These are phyloP conservation scores for Agrostemma githago DNA, from an alignment of 148 eudicot species.

Conservation along the genomic window DNA sequence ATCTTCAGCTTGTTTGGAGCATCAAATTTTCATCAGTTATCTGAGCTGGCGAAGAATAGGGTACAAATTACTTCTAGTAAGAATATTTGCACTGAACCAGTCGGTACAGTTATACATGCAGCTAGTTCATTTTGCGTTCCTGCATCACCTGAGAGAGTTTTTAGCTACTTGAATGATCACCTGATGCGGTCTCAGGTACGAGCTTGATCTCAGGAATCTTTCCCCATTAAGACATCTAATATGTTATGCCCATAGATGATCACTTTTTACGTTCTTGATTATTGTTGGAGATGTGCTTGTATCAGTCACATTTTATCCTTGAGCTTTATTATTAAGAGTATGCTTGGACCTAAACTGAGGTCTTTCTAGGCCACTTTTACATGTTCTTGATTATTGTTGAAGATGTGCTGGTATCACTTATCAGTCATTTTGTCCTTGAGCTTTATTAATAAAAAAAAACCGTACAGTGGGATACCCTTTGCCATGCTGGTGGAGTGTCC, in stretches of 20 bases:
- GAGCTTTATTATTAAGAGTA: neutral
- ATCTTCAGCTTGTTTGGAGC: slow-evolving; percentile 23
- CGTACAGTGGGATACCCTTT: slow-evolving; percentile 48
- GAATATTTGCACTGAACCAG: slow-evolving; percentile 26
- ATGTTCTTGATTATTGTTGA: neutral
- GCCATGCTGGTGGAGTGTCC: slow-evolving; percentile 28
- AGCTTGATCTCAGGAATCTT: neutral
- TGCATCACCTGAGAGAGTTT: slow-evolving; percentile 30
- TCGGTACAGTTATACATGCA: slow-evolving; percentile 33
- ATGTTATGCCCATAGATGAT: neutral
- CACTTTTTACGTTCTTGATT: neutral
- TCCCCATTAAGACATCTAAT: neutral
- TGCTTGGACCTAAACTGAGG: neutral
- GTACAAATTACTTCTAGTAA: slow-evolving; percentile 27
- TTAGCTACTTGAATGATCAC: slow-evolving; percentile 39
- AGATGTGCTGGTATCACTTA: neutral
- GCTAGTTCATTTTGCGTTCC: slow-evolving; percentile 52
- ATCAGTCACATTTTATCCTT: neutral
- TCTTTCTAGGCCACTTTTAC: neutral
- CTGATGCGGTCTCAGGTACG: slow-evolving; percentile 39
- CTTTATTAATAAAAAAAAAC: neutral
- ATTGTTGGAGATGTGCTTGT: neutral
- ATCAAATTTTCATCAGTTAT: slow-evolving; percentile 19
- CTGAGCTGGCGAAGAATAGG: slow-evolving; percentile 24
- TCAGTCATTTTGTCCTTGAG: neutral